Conservation (phyloP, 2,329 filamentous ascomycete genomes). For the Exophiala spinifera region DNA sequence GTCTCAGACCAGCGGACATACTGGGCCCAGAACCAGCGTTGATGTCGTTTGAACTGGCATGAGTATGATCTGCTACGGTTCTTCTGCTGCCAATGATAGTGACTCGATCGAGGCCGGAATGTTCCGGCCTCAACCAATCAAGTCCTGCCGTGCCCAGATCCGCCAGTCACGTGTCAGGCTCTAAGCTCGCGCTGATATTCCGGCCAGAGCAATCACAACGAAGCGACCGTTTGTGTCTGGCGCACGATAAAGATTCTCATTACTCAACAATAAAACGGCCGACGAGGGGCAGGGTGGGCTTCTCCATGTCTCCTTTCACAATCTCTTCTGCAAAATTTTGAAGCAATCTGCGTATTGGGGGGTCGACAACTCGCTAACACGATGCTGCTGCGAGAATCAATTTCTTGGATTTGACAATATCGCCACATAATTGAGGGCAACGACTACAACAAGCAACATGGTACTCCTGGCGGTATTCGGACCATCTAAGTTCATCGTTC, state of each 20-base stretch:
- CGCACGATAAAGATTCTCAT: conserved; percentile 20
- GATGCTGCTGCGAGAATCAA: too few relatives aligned
- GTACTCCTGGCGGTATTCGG: not conserved
- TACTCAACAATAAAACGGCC: conserved; percentile 19
- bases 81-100: too few relatives aligned
- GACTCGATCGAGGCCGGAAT: not conserved
- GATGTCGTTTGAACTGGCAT: conserved; percentile 15
- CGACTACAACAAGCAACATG: too few relatives aligned
- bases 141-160: too few relatives aligned
- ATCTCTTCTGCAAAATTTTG: not conserved
- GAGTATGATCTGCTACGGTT: not conserved
- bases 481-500: not conserved
- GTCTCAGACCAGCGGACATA: conserved; percentile 7
- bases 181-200: conserved; percentile 9
- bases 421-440: too few relatives aligned
- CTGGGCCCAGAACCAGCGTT: not conserved
- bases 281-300: conserved; percentile 24
- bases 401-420: too few relatives aligned
- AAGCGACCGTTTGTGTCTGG: conserved; percentile 14
- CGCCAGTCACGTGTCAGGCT: conserved; percentile 7
- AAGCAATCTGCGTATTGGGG: not conserved
- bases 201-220: conserved; percentile 24
- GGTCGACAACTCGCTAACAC: too few relatives aligned
- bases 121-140: not conserved
- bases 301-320: conserved; percentile 17